phyloP scores from a whole-genome alignment of 768 basidiomycete genomes.

The Suillus subalutaceus region DNA sequence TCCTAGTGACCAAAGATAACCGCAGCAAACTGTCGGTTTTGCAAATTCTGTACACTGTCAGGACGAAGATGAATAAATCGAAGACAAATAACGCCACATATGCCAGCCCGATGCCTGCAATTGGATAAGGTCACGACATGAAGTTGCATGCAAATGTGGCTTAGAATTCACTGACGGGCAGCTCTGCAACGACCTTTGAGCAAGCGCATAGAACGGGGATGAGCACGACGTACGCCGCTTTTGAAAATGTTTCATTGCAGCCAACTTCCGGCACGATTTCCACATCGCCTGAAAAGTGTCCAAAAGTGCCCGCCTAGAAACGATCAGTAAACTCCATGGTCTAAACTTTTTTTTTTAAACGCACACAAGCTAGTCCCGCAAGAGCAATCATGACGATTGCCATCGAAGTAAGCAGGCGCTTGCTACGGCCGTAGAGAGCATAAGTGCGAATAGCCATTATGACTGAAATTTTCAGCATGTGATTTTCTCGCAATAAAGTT shows the following conservation, averaged over 20 bases:
- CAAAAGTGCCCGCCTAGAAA: not conserved
- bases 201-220: not conserved
- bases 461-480: not conserved
- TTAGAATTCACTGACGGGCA: not conserved
- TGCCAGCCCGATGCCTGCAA: conserved; percentile 1
- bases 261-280: not conserved
- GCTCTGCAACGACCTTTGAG: not conserved
- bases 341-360: not conserved
- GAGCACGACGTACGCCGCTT: not conserved
- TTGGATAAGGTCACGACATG: not conserved
- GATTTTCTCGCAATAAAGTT: not conserved
- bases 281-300: not conserved
- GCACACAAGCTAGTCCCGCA: not conserved
- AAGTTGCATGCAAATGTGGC: not conserved
- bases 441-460: not conserved
- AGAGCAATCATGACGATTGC: not conserved
- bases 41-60: not conserved
- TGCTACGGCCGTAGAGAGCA: not conserved
- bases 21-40: not conserved
- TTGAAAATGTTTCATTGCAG: not conserved
- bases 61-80: not conserved
- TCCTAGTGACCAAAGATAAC: not conserved
- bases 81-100: not conserved
- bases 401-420: not conserved
- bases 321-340: not conserved